Base-by-base conservation (phyloP, 108 stramenopile species). In the Nitzschia inconspicua region DNA sequence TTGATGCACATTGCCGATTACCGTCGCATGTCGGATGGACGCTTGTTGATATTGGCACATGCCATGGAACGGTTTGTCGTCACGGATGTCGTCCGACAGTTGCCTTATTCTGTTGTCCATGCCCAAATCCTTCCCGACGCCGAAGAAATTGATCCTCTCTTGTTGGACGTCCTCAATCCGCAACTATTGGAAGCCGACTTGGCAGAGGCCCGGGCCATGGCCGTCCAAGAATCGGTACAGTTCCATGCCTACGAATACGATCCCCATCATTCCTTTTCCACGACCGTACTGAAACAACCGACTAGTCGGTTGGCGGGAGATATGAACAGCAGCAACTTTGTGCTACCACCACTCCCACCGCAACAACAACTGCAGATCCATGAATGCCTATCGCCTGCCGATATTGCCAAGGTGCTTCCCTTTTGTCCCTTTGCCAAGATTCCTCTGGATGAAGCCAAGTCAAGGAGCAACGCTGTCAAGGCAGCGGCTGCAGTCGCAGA, bases 61-160 rank as follows among this genome's bases (percentile, higher is more conserved):
- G 85, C 81, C 5, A 10, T 84, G 46, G 89, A 90, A 41, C 75
- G 83, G 0, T 90, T 90, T 65, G 83, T 85, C 2, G 82, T 90
- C 3, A 62, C 70, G 5, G 49, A 85, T 24, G 61, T 82, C 9
- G 19, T 64, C 23, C 81, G 81, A 47, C 63, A 68, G 8, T 32
- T 69, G 22, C 89, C 89, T 0, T 90, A 86, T 52, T 43, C 59
- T 9, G 68, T 90, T 52, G 89, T 79, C 0, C 62, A 84, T 57
- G 85, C 82, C 0, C 85, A 83, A 47, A 43, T 90, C 36, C 31
- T 90, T 34, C 82, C 85, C 10, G 89, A 90, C 52, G 46, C 60
- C 29, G 89, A 85, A 60, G 82, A 89, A 61, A 23, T 82, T 4
- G 68, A 70, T 47, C 40, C 54, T 1, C 57, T 40, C 28, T 26